phyloP scores from a whole-genome alignment of 1,284 basidiomycete species.

The Schizophyllum amplum region DNA sequence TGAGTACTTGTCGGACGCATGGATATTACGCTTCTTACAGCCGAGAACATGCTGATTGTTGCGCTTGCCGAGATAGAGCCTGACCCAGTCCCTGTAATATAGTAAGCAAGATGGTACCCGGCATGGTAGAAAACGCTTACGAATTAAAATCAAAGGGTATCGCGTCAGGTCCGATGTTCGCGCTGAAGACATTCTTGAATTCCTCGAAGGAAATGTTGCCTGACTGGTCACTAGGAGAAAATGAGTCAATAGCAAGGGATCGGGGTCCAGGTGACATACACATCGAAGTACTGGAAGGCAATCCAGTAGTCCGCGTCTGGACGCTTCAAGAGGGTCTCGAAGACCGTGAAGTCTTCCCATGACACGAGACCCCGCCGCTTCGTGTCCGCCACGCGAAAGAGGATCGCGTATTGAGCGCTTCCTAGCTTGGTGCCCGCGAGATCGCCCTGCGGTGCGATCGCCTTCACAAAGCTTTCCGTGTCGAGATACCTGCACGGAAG shows the following conservation, averaged over 20 bases:
- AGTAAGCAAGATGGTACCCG: conserved; percentile 4
- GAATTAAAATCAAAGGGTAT: conserved; percentile 95
- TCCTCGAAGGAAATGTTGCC: conserved; percentile 88
- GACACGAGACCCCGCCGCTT: conserved; percentile 74
- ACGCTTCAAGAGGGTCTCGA: conserved; percentile 83
- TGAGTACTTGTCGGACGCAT: neutral
- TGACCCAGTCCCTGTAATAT: conserved; percentile 76
- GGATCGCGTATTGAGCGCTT: conserved; percentile 76
- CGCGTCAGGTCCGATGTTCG: conserved; percentile 70
- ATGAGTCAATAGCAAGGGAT: conserved; percentile 1
- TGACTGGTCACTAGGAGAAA: conserved; percentile 60
- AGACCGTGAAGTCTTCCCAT: conserved; percentile 92
- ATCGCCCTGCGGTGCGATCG: conserved; percentile 82
- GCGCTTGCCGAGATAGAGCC: conserved; percentile 87
- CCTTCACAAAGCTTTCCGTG: conserved; percentile 81
- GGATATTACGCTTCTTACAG: conserved; percentile 46
- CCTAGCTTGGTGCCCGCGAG: conserved; percentile 52
- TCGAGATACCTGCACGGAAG: conserved; percentile 62
- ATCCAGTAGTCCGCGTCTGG: conserved; percentile 95
- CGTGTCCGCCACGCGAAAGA: conserved; percentile 87
- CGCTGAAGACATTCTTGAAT: conserved; percentile 85
- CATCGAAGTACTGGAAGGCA: conserved; percentile 94
- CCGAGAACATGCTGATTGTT: conserved; percentile 86
- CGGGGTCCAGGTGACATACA: conserved; percentile 43
- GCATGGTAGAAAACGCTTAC: conserved; percentile 29